Percentiles rank a stretch among this genome's conserved stretches.
phyloP scores from a whole-genome alignment of 345 rosid genomes.

The Populus simonii region DNA sequence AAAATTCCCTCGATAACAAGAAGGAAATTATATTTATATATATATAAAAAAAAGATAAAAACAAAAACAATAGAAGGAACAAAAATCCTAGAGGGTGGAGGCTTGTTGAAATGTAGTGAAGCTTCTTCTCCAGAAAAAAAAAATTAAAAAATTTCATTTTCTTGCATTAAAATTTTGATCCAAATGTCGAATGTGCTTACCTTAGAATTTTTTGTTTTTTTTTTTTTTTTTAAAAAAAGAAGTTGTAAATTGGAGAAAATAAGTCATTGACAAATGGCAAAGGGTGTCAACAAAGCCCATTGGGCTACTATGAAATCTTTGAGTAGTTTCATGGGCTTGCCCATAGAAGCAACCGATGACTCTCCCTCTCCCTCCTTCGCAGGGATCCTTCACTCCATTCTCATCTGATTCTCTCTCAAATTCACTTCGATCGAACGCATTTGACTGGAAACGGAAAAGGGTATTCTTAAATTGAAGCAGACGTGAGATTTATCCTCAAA shows the following conservation, averaged over 20 bases:
- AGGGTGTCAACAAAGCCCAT: background rate
- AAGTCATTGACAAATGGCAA: background rate
- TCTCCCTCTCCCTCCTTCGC: background rate
- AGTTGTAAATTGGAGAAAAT: background rate
- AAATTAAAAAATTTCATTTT: too few relatives aligned
- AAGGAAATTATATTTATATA: too few relatives aligned
- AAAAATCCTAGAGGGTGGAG: too few relatives aligned
- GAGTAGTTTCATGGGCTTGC: background rate
- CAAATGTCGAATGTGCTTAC: too few relatives aligned
- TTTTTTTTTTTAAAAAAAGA: too few relatives aligned
- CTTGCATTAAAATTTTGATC: too few relatives aligned
- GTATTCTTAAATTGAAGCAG: background rate
- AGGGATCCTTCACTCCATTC: background rate
- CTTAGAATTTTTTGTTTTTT: too few relatives aligned
- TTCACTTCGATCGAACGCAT: background rate
- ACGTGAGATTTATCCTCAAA: background rate
- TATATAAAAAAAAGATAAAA: too few relatives aligned
- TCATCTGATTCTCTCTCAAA: background rate
- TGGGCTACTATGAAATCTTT: background rate
- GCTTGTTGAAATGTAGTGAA: too few relatives aligned
- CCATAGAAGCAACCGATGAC: background rate
- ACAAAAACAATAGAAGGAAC: too few relatives aligned
- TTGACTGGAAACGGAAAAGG: background rate
- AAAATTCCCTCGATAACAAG: too few relatives aligned
- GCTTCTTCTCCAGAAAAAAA: too few relatives aligned